Base-by-base conservation (phyloP, 2,329 filamentous ascomycete genomes). In the Orbilia oligospora region DNA sequence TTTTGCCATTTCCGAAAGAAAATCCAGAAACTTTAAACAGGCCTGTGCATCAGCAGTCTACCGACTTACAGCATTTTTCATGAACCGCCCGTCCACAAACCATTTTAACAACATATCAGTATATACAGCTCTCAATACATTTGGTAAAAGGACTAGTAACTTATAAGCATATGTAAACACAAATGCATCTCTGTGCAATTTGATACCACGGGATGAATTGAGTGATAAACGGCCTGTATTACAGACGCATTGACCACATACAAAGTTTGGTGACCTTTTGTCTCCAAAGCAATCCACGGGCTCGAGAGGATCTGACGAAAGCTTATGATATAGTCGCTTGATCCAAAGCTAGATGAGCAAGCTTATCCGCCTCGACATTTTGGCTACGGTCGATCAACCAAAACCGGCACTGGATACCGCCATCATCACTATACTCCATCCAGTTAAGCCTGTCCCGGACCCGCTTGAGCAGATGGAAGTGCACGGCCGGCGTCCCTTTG, bases 1-100 rank as follows among this genome's bases (percentile, higher is more conserved):
- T 81, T 48, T n/a, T 82, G 75, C 10, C 41, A 38, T 3, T 14
- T 18, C 49, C 41, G 61, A 12, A 38, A 46, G 36, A 33, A 65
- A n/a, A 12, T 33, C 8, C 14, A 78, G 58, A n/a, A 85, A 12
- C 84, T 80, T n/a, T n/a, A n/a, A n/a, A n/a, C n/a, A n/a, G n/a
- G n/a, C n/a, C n/a, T n/a, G n/a, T n/a, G n/a, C n/a, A n/a, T n/a
- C n/a, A n/a, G n/a, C n/a, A n/a, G n/a, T n/a, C n/a, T n/a, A n/a
- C n/a, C n/a, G n/a, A n/a, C n/a, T n/a, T n/a, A n/a, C n/a, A n/a
- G n/a, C n/a, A n/a, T n/a, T n/a, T n/a, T n/a, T n/a, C n/a, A n/a
- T n/a, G n/a, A n/a, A n/a, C n/a, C n/a, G n/a, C 36, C 36, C 36
- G 14, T 41, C 36, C 36, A 41, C 36, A 41, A 41, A 41, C 36